Base-by-base conservation (phyloP, 169 alveolate genomes). In the Cardiosporidium cionae region DNA sequence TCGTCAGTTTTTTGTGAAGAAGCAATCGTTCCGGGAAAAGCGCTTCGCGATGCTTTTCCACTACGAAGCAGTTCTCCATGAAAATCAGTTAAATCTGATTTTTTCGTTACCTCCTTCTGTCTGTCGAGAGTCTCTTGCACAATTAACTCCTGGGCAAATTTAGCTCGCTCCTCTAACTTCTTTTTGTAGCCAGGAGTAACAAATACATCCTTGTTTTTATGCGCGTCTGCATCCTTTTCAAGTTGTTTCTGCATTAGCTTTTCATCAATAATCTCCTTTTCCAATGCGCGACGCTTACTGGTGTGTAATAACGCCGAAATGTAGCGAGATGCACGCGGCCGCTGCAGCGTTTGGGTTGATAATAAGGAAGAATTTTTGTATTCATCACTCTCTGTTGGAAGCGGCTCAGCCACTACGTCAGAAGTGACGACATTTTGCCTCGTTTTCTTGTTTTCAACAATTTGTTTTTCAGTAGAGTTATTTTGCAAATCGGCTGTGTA, bases 281-380 rank as follows among this genome's bases (percentile, higher is more conserved):
- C 68, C 25, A 63, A 9, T 9, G 9, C 16, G 16, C 68, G 68
- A 9, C 68, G 68, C 58, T 63, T 16, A 63, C 66, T 29, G 25
- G n/a, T 52, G 66, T n/a, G 68, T 16, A 9, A 52, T 9, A 63
- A n/a, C 68, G 68, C 16, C 25, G 9, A 9, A n/a, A 63, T 63
- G 68, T 63, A 63, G 16, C 68, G 68, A 52, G 68, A 63, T n/a
- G 16, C 16, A n/a, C 35, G 68, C 68, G n/a, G n/a, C n/a, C n/a
- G n/a, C n/a, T n/a, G n/a, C n/a, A n/a, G n/a, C n/a, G n/a, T n/a
- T n/a, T n/a, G n/a, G n/a, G n/a, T n/a, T n/a, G n/a, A n/a, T n/a
- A n/a, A n/a, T n/a, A n/a, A n/a, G n/a, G n/a, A n/a, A n/a, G n/a
- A n/a, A n/a, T n/a, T n/a, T n/a, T n/a, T n/a, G n/a, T n/a, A n/a